Evolutionary conservation across 805 yeast species (phyloP), one percentile per base, ranked within the genome.

Genomic region (Cyberlindnera euphorbiae): DNA sequence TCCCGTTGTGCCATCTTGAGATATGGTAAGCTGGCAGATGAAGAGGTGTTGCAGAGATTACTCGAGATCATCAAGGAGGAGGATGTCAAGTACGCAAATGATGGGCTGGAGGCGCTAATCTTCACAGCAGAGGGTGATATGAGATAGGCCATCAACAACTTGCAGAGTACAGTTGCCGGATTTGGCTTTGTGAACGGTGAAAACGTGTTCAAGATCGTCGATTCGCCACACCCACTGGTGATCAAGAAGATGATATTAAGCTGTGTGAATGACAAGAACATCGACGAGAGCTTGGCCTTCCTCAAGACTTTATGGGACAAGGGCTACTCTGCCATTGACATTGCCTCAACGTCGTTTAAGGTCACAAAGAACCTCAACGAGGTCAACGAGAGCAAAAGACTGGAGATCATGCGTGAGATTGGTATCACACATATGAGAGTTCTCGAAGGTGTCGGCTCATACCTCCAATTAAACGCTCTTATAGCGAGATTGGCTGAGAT

Each of bases 91-190:
- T 84, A 76, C 59, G 77, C 89, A 13, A 84, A 87, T 43, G 96
- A 87, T 58, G 98, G 98, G 0, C 62, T 93, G 24, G 87, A 87
- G 47, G 97, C 98, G 0, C 70, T 93, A 41, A 78, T 93, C 12
- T 93, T 93, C 63, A 82, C 97, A 0, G 94, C 96, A 0, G 98
- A 93, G 56, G 98, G 98, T 41, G 98, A 93, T 57, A 90, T 93
- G 98, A 78, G 98, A 59, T 98, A 93, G 60, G 98, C 97, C 0
- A 75, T 93, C 32, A 93, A 93, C 56, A 93, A 93, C 60, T 59
- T 93, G 41, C 98, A 93, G 57, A 81, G 95, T 53, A 88, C 97
- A 0, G 90, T 81, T 22, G 87, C 96, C 1, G 98, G 98, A 2
- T 89, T 89, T 62, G 89, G 83, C 4, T 71, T 84, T 37, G 96